Conservation (phyloP, 129 eudicot species). For the Artemisia argyi region DNA sequence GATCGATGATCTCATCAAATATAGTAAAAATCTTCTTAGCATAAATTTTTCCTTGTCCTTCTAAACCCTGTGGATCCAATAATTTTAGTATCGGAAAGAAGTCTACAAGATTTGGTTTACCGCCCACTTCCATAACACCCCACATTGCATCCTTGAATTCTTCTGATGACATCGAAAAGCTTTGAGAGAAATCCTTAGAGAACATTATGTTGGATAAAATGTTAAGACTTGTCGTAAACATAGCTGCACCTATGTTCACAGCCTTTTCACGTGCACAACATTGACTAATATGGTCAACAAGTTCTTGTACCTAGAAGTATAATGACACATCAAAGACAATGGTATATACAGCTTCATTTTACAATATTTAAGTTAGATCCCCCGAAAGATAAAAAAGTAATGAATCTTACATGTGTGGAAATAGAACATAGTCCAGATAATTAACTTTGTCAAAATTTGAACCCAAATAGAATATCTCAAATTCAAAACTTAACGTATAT, state of each 20-base stretch:
- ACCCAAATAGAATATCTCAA: no score
- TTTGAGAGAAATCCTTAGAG: conserved; percentile 39
- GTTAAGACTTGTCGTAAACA: conserved; percentile 41
- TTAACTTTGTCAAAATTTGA: no score
- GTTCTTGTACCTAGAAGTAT: conserved; percentile 12
- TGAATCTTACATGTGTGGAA: no score
- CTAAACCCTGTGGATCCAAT: conserved; percentile 40
- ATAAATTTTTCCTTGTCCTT: neutral
- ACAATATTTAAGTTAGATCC: no score
- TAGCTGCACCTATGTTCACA: conserved; percentile 46
- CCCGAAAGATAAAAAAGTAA: neutral
- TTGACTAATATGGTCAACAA: conserved; percentile 12
- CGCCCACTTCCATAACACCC: conserved; percentile 25
- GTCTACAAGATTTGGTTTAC: conserved; percentile 42
- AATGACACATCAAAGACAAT: neutral
- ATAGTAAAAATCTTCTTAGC: neutral
- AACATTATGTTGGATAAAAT: conserved; percentile 46
- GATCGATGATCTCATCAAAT: no score
- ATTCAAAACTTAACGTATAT: no score
- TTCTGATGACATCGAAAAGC: conserved; percentile 24
- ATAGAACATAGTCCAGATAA: no score
- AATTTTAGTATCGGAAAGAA: conserved; percentile 37
- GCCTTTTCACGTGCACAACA: conserved; percentile 22
- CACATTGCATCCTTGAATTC: conserved; percentile 36
- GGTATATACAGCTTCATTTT: no score